These are phyloP conservation scores for Boletus vinaceobasis DNA, from an alignment of 768 basidiomycete genomes.

Conservation along the genomic window DNA sequence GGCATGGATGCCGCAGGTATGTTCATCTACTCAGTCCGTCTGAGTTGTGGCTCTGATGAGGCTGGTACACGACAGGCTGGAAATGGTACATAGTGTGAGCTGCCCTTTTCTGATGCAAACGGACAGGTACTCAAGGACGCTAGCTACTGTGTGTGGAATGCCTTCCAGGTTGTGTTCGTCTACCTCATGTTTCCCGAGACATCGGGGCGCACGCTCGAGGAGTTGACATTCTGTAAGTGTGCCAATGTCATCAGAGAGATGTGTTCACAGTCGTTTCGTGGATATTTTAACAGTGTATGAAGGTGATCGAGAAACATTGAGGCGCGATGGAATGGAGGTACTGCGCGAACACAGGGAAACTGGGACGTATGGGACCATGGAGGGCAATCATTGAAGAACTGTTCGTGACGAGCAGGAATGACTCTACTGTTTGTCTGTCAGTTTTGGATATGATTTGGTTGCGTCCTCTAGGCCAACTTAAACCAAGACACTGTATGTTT, in stretches of 20 bases:
- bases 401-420: background rate
- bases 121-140: background rate
- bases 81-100: slow-evolving; percentile 12
- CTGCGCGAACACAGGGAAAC: background rate
- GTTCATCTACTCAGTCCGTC: background rate
- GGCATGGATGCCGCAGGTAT: slow-evolving; percentile 10
- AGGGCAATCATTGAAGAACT: background rate
- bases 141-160: slow-evolving; percentile 12
- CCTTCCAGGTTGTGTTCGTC: slow-evolving; percentile 12
- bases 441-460: background rate
- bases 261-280: background rate
- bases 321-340: background rate
- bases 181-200: slow-evolving; percentile 17
- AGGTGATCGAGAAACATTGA: background rate
- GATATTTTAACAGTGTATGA: slow-evolving; percentile 1
- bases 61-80: slow-evolving; percentile 2
- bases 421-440: background rate
- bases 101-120: too few species aligned
- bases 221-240: slow-evolving; percentile 13
- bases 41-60: background rate
- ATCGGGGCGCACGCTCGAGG: slow-evolving; percentile 13
- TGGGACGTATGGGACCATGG: background rate
- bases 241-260: background rate
- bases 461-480: too few species aligned
- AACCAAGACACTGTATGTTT: too few species aligned